phyloP scores from a whole-genome alignment of 2,329 filamentous ascomycete genomes.

The Neofusicoccum laricinum region DNA sequence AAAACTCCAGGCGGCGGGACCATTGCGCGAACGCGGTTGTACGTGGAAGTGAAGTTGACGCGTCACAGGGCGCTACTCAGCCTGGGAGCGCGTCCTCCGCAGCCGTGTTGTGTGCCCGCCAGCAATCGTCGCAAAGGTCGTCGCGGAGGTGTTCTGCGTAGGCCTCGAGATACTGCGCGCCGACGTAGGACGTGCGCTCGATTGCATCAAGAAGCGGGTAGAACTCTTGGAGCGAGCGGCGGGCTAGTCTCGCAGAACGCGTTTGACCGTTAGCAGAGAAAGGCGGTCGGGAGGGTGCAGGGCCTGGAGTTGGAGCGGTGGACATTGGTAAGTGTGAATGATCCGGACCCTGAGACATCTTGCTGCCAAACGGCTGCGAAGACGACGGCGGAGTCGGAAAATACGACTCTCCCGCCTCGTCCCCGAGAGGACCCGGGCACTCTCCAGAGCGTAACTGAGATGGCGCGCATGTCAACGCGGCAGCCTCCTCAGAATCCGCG shows the following conservation, averaged over 20 bases:
- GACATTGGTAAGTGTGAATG: not conserved
- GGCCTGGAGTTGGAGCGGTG: not conserved
- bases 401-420: not conserved
- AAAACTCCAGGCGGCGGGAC: not conserved
- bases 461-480: not conserved
- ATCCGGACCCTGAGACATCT: not conserved
- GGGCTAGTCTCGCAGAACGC: not conserved
- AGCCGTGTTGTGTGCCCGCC: slow-evolving; percentile 23
- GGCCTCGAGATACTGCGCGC: slow-evolving; percentile 24
- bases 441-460: not conserved
- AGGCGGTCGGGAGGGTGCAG: not conserved
- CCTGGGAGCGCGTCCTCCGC: not conserved
- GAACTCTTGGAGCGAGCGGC: slow-evolving; percentile 19
- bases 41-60: not conserved
- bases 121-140: slow-evolving; percentile 26
- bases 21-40: not conserved
- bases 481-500: not conserved
- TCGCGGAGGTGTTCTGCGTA: slow-evolving; percentile 26
- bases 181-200: slow-evolving; percentile 20
- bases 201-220: slow-evolving; percentile 28
- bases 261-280: not conserved
- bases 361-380: not conserved
- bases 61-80: not conserved
- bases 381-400: slow-evolving; percentile 7
- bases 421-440: not conserved